Conservation (phyloP, 176 grass and related monocot species). For the Bromus sterilis region DNA sequence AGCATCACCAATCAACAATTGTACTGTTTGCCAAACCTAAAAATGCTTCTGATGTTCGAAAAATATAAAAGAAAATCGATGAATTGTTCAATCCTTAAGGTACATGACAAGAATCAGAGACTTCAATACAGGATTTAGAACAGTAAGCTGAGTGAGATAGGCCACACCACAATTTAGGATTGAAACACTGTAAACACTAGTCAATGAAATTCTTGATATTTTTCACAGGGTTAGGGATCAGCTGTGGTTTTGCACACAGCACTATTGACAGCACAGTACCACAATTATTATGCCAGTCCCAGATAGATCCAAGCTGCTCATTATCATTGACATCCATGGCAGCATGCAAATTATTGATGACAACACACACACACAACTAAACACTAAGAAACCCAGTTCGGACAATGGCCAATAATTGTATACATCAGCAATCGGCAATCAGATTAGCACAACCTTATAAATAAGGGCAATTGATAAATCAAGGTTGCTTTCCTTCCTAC, state of each 20-base stretch:
- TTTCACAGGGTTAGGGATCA: neutral
- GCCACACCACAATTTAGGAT: neutral
- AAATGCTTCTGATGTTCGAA: neutral
- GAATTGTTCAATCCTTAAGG: neutral
- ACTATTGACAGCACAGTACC: neutral
- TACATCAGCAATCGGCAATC: conserved; percentile 5
- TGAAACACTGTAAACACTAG: neutral
- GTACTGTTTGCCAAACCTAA: neutral
- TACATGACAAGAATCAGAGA: neutral
- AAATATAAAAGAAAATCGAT: neutral
- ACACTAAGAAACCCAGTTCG: neutral
- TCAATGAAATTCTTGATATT: neutral
- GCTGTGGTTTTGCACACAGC: neutral
- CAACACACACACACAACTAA: neutral
- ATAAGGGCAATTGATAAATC: neutral
- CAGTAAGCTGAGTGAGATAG: neutral
- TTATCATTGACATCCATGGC: neutral
- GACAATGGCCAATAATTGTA: neutral
- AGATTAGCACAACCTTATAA: neutral
- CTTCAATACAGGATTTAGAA: neutral
- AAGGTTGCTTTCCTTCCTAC: conserved; percentile 4
- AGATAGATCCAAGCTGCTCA: neutral
- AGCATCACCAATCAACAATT: neutral
- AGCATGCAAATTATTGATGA: neutral
- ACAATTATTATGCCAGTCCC: neutral